These are phyloP conservation scores for Colletotrichum eleusines DNA, from an alignment of 2,329 filamentous ascomycete genomes.

Conservation along the genomic window DNA sequence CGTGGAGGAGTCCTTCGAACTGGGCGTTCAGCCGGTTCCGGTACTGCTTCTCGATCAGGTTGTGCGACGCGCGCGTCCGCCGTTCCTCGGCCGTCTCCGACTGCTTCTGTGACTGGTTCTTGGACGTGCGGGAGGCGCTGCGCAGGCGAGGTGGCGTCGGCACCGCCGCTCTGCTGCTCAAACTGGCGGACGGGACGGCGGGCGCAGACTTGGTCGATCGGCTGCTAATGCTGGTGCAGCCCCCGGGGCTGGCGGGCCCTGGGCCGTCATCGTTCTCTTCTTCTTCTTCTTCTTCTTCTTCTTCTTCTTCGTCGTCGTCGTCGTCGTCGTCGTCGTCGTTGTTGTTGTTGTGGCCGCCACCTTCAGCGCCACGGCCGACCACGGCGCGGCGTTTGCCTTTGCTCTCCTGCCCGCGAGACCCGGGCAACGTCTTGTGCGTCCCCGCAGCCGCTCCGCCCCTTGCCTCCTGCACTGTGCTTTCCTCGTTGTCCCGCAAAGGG, in stretches of 20 bases:
- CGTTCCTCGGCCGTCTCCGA: conserved; percentile 47
- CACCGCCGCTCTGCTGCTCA: conserved; percentile 37
- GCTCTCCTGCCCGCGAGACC: conserved; percentile 13
- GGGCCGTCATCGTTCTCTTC: background rate
- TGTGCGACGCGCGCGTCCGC: conserved; percentile 49
- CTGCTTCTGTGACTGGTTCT: conserved; percentile 46
- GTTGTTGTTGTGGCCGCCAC: background rate
- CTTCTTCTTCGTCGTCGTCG: conserved; percentile 11
- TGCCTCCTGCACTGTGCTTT: conserved; percentile 4
- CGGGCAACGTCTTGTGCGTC: background rate
- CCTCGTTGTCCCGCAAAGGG: conserved; percentile 29
- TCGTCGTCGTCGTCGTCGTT: background rate
- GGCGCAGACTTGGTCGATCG: conserved; percentile 29
- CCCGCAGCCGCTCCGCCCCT: background rate
- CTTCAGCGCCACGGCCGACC: conserved; percentile 14
- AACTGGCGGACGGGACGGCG: conserved; percentile 25
- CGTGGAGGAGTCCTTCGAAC: conserved; percentile 48
- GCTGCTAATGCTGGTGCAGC: conserved; percentile 30
- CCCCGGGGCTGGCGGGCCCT: conserved; percentile 33
- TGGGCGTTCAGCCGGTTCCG: conserved; percentile 50
- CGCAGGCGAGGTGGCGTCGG: conserved; percentile 44
- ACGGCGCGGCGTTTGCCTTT: conserved; percentile 38
- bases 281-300: too few relatives aligned
- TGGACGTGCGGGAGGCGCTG: conserved; percentile 49
- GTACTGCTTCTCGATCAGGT: conserved; percentile 52